These are phyloP conservation scores for Penicillium simplicissimum DNA, from an alignment of 495 filamentous ascomycete species.

Conservation along the genomic window DNA sequence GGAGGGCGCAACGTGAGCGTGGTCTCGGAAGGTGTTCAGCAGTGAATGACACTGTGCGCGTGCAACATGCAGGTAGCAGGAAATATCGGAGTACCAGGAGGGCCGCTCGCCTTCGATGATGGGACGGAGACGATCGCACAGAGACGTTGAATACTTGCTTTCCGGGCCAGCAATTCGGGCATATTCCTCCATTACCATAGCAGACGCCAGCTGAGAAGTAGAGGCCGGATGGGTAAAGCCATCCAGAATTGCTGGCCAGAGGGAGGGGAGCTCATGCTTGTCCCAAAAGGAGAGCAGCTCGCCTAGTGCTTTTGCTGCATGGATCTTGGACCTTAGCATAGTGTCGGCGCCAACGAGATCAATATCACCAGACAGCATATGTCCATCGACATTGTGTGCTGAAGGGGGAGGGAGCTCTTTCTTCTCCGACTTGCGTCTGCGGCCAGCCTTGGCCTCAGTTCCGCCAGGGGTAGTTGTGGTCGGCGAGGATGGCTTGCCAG, in stretches of 20 bases:
- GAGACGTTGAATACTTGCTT: constrained; percentile 49
- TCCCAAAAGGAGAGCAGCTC: constrained; percentile 48
- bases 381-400: constrained; percentile 91
- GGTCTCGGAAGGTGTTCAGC: constrained; percentile 84
- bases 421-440: constrained; percentile 80
- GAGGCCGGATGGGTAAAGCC: constrained; percentile 70
- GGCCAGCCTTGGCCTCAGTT: constrained; percentile 53
- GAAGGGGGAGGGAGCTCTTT: constrained; percentile 67
- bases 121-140: constrained; percentile 64
- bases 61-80: constrained; percentile 82
- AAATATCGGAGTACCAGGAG: constrained; percentile 79
- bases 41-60: constrained; percentile 88
- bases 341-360: constrained; percentile 89
- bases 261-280: constrained; percentile 40
- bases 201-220: constrained; percentile 79
- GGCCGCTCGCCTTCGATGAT: constrained; percentile 82
- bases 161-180: constrained; percentile 47
- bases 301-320: constrained; percentile 81
- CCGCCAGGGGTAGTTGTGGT: constrained; percentile 18
- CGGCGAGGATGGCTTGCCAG: constrained; percentile 62
- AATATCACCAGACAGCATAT: constrained; percentile 96
- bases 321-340: constrained; percentile 84
- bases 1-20: constrained; percentile 69
- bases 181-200: constrained; percentile 88
- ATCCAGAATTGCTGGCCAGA: constrained; percentile 56